Conservation (phyloP, 2,329 filamentous ascomycete genomes). For the Stylonectria norvegica region DNA sequence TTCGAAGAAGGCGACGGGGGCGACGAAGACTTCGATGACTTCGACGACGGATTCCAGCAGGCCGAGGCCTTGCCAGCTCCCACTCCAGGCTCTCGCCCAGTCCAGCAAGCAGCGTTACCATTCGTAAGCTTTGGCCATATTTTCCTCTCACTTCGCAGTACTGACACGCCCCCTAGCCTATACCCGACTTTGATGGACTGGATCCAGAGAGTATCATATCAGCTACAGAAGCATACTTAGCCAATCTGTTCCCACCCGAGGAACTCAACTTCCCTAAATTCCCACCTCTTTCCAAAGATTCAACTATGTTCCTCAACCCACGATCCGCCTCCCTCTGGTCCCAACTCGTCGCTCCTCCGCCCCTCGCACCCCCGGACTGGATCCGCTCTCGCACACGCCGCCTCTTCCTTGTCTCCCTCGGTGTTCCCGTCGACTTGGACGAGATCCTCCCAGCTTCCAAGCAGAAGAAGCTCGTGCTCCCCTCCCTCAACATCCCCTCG, state of each 20-base stretch:
- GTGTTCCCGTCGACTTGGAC: slow-evolving; percentile 93
- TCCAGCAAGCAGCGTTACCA: slow-evolving; percentile 41
- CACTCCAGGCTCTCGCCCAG: slow-evolving; percentile 29
- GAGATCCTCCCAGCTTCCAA: slow-evolving; percentile 96
- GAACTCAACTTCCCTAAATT: slow-evolving; percentile 49
- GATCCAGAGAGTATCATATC: slow-evolving; percentile 57
- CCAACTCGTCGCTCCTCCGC: slow-evolving; percentile 90
- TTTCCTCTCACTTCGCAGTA: slow-evolving; percentile 7
- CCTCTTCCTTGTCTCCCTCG: slow-evolving; percentile 90
- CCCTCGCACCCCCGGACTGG: slow-evolving; percentile 95
- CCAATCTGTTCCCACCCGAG: slow-evolving; percentile 61
- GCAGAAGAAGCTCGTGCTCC: slow-evolving; percentile 94
- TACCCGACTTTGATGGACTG: slow-evolving; percentile 65
- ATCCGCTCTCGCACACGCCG: slow-evolving; percentile 92
- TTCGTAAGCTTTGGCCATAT: slow-evolving; percentile 36
- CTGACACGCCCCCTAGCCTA: slow-evolving; percentile 46
- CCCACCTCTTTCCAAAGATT: slow-evolving; percentile 50
- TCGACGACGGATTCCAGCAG: slow-evolving; percentile 69
- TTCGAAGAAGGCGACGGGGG: slow-evolving; percentile 58
- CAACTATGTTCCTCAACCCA: slow-evolving; percentile 75
- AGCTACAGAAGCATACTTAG: slow-evolving; percentile 63
- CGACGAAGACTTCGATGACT: slow-evolving; percentile 62
- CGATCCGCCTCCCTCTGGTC: slow-evolving; percentile 91
- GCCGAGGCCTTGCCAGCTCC: slow-evolving; percentile 37
- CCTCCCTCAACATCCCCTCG: slow-evolving; percentile 72